These are phyloP conservation scores for Fraxinus latifolia DNA, from an alignment of 305 asterid genomes.

Conservation along the genomic window DNA sequence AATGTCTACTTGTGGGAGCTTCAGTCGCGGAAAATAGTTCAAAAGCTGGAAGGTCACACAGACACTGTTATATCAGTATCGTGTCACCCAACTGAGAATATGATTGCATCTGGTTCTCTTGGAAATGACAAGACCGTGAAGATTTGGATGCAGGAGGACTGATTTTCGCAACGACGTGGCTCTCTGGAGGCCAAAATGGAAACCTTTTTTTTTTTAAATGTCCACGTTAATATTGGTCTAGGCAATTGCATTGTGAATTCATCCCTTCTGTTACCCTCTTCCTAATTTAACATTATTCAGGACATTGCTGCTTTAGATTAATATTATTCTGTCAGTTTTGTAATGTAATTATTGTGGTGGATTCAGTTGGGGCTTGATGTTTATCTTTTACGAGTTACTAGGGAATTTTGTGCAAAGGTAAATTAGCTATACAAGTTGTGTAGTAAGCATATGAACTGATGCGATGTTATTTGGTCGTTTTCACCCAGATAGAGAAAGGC, in stretches of 20 bases:
- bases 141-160: conserved; percentile 72
- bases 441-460: neutral
- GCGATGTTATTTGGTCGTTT: neutral
- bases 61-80: conserved; percentile 76
- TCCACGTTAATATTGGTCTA: neutral
- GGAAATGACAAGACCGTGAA: conserved; percentile 77
- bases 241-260: neutral
- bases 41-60: conserved; percentile 90
- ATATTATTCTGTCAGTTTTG: neutral
- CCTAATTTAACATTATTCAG: neutral
- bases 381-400: neutral
- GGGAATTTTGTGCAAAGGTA: neutral
- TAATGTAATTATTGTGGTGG: neutral
- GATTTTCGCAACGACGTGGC: conserved; percentile 16
- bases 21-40: conserved; percentile 79
- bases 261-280: neutral
- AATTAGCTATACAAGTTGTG: neutral
- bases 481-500: neutral
- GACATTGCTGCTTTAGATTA: neutral
- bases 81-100: conserved; percentile 70
- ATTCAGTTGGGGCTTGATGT: neutral
- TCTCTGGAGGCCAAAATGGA: neutral
- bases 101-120: conserved; percentile 82
- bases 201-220: neutral
- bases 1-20: conserved; percentile 85